Evolutionary conservation across 768 basidiomycete genomes (phyloP).

Genomic region (Suillus cothurnatus): DNA sequence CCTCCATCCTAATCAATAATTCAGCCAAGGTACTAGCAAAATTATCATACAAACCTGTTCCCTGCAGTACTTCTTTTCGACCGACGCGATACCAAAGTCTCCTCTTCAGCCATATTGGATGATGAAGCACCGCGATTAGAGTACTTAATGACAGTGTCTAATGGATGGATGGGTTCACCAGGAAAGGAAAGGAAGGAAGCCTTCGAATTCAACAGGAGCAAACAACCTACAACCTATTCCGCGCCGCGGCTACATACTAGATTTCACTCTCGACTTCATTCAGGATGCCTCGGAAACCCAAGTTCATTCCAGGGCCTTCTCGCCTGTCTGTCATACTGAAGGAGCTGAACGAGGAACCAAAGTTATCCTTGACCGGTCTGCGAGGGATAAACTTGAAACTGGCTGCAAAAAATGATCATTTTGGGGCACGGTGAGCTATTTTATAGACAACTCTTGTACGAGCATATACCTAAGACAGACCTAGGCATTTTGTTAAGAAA

Average conservation of each 20-base stretch:
- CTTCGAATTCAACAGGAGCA: conserved; percentile 25
- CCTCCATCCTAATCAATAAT: conserved; percentile 63
- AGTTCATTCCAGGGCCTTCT: conserved; percentile 48
- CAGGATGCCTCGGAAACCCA: conserved; percentile 19
- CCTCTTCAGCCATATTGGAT: conserved; percentile 12
- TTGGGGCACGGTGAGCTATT: conserved; percentile 64
- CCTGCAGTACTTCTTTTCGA: conserved; percentile 76
- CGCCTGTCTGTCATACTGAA: conserved; percentile 56
- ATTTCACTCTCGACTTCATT: conserved; percentile 6
- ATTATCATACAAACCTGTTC: conserved; percentile 54
- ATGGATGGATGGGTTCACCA: neutral
- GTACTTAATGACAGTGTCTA: neutral
- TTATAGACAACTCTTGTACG: conserved; percentile 24
- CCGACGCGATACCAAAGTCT: conserved; percentile 42
- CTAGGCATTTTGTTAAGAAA: conserved; percentile 74
- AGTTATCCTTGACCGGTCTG: conserved; percentile 49
- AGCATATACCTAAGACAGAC: neutral
- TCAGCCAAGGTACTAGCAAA: conserved; percentile 8
- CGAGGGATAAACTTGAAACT: conserved; percentile 56
- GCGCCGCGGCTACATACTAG: neutral
- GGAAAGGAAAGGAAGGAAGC: conserved; percentile 17
- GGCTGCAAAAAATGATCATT: conserved; percentile 69
- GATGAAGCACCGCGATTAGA: neutral
- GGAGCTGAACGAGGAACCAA: conserved; percentile 52
- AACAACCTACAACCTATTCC: conserved; percentile 15